These are phyloP conservation scores for Cladosporium sp. DNA, from an alignment of 2,329 filamentous ascomycete genomes.

Conservation along the genomic window DNA sequence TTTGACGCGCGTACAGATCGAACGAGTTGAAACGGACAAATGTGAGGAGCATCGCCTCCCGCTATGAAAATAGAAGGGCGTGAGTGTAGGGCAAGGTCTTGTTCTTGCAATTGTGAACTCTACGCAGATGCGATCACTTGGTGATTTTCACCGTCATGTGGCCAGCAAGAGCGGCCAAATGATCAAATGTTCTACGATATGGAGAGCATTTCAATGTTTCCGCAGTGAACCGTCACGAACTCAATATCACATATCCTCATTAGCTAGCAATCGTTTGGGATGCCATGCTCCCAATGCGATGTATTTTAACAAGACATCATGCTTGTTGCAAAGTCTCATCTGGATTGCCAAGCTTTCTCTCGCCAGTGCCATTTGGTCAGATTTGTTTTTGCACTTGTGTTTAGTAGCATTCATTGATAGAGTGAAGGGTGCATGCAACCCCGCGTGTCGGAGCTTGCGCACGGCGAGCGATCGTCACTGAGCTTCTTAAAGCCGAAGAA, in stretches of 20 bases:
- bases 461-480: background rate
- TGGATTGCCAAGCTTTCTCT: too few relatives aligned
- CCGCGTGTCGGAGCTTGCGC: background rate
- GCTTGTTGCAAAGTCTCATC: too few relatives aligned
- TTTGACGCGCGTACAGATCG: conserved; percentile 10
- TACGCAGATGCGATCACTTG: background rate
- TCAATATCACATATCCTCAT: background rate
- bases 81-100: background rate
- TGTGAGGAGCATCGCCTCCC: conserved; percentile 15
- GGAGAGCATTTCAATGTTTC: background rate
- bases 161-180: background rate
- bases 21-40: conserved; percentile 2
- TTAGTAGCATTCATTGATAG: background rate
- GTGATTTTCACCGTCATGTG: background rate
- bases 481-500: background rate
- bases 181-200: background rate
- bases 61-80: conserved; percentile 5
- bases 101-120: background rate
- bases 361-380: too few relatives aligned
- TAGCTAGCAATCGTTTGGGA: background rate
- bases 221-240: background rate
- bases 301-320: too few relatives aligned
- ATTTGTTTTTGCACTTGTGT: background rate
- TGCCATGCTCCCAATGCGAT: too few relatives aligned
- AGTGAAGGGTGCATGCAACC: background rate